Percentiles rank a stretch among this genome's conserved stretches.
Evolutionary conservation across 2,329 filamentous ascomycete species (phyloP).

Genomic region (Ophiostoma sp.): DNA sequence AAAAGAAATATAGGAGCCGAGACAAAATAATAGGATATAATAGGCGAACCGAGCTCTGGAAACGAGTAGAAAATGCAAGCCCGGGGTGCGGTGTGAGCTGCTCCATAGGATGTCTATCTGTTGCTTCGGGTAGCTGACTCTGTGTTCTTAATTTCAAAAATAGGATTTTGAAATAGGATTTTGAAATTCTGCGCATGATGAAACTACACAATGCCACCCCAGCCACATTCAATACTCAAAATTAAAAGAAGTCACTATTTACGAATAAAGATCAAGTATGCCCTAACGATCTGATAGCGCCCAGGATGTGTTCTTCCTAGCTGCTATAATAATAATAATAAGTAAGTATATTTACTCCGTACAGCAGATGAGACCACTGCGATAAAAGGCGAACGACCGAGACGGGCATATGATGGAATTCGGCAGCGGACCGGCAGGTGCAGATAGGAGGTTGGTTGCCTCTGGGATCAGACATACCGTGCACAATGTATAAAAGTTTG

Average conservation of each 20-base stretch:
- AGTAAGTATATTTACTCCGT: neutral
- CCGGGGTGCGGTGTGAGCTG: neutral
- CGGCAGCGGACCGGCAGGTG: neutral
- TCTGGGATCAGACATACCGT: neutral
- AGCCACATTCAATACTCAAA: neutral
- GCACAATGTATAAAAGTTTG: neutral
- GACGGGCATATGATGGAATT: neutral
- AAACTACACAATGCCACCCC: neutral
- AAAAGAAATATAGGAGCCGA: slow-evolving; percentile 1
- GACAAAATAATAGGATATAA: neutral
- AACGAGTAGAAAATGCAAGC: neutral
- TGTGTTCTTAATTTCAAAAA: too few species aligned
- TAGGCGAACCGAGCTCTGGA: neutral
- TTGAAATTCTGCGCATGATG: too few species aligned
- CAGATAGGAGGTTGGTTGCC: neutral
- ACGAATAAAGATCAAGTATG: neutral
- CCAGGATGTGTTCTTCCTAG: neutral
- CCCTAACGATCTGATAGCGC: neutral
- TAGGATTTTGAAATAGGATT: too few species aligned
- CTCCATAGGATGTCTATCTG: neutral
- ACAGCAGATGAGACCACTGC: neutral
- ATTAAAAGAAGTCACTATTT: neutral
- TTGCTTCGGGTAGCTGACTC: neutral
- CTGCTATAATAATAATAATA: neutral
- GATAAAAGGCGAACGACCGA: neutral